phyloP scores from a whole-genome alignment of 768 basidiomycete species.

The Basidioascus undulatus region DNA sequence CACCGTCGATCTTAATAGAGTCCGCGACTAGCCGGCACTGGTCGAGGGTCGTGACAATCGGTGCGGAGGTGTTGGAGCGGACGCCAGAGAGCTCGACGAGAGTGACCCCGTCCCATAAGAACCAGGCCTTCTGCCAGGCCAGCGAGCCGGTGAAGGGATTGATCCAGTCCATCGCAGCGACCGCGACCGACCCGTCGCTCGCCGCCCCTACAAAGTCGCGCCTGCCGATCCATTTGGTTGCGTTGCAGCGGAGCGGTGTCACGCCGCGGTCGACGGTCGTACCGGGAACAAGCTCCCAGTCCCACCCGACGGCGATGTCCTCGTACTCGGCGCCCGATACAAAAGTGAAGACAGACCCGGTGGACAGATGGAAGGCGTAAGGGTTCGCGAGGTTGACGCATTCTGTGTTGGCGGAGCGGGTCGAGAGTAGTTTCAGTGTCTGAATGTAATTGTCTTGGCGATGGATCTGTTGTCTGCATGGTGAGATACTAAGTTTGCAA shows the following conservation, averaged over 20 bases:
- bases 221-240: constrained; percentile 24
- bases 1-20: constrained; percentile 27
- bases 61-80: constrained; percentile 20
- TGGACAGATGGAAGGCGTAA: constrained; percentile 42
- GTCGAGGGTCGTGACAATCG: constrained; percentile 42
- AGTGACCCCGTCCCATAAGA: constrained; percentile 40
- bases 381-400: constrained; percentile 42
- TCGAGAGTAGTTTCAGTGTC: constrained; percentile 37
- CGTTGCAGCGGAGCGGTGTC: constrained; percentile 29
- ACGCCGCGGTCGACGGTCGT: constrained; percentile 39
- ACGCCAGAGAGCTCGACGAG: constrained; percentile 36
- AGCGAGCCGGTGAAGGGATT: constrained; percentile 34
- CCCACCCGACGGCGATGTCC: constrained; percentile 46
- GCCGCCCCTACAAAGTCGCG: constrained; percentile 41
- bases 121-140: constrained; percentile 45
- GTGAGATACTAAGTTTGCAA: not conserved
- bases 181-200: constrained; percentile 31
- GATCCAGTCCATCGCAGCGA: constrained; percentile 39
- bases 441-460: constrained; percentile 35
- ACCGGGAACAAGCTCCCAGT: constrained; percentile 55
- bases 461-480: constrained; percentile 26
- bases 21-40: constrained; percentile 28
- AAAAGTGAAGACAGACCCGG: constrained; percentile 41
- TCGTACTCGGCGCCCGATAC: constrained; percentile 43
- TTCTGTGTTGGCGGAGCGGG: constrained; percentile 35